phyloP scores from a whole-genome alignment of 2,329 filamentous ascomycete genomes.

The Anthostomella pinea region DNA sequence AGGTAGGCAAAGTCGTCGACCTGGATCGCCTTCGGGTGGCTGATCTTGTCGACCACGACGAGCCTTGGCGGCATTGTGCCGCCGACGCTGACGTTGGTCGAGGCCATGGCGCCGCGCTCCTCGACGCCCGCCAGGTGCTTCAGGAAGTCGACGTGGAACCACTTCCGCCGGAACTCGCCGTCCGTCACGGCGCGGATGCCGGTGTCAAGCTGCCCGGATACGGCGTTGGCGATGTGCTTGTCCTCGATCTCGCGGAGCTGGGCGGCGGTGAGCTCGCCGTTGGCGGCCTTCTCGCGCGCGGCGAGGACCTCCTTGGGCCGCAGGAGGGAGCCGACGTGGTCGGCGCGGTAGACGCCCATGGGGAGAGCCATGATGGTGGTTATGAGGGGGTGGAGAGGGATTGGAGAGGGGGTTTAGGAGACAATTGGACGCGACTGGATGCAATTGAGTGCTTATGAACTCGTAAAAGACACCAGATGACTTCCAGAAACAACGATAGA shows the following conservation, averaged over 20 bases:
- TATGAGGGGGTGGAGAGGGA: neutral
- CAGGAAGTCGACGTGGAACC: constrained; percentile 59
- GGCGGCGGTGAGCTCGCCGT: constrained; percentile 38
- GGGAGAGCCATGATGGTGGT: constrained; percentile 36
- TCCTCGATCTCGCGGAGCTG: constrained; percentile 51
- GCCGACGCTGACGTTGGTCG: constrained; percentile 43
- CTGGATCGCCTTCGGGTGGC: constrained; percentile 52
- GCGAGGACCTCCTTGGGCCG: constrained; percentile 48
- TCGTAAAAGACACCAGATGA: constrained; percentile 2
- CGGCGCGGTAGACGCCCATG: constrained; percentile 45
- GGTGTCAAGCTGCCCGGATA: constrained; percentile 45
- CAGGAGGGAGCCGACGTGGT: constrained; percentile 56
- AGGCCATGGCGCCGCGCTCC: constrained; percentile 43
- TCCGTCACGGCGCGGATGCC: constrained; percentile 52
- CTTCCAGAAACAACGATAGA: constrained; percentile 9
- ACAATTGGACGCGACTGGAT: neutral
- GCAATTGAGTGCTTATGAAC: constrained; percentile 2
- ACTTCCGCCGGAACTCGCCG: constrained; percentile 55
- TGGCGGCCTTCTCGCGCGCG: constrained; percentile 45
- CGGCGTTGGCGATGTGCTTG: constrained; percentile 45
- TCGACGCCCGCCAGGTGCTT: constrained; percentile 53
- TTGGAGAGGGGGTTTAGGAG: neutral
- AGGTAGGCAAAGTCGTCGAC: constrained; percentile 56
- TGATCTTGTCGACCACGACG: constrained; percentile 52
- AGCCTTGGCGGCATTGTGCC: constrained; percentile 52